phyloP scores from a whole-genome alignment of 176 grass and related monocot species.

The Cymbopogon citratus region DNA sequence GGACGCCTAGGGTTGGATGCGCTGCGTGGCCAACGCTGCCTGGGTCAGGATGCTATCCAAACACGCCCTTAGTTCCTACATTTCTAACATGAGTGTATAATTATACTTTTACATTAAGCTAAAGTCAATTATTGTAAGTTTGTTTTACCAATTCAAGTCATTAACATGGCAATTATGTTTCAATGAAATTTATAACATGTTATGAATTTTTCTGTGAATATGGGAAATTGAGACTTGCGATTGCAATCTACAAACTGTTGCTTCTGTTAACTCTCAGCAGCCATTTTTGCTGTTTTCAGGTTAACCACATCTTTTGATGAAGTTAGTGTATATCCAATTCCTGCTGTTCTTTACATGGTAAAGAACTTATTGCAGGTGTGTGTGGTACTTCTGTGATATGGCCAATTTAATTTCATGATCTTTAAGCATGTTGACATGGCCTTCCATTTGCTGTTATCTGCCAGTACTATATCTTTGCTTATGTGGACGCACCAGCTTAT shows the following conservation, averaged over 20 bases:
- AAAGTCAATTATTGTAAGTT: neutral
- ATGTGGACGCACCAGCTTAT: slow-evolving; percentile 92
- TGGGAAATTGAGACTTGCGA: neutral
- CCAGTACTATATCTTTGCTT: slow-evolving; percentile 97
- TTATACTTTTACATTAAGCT: neutral
- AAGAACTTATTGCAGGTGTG: slow-evolving; percentile 91
- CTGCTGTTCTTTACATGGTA: slow-evolving; percentile 72
- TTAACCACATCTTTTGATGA: slow-evolving; percentile 79
- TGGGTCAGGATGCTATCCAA: too few relatives aligned
- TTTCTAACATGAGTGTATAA: slow-evolving; percentile 4
- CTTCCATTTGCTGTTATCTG: neutral
- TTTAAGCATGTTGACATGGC: neutral
- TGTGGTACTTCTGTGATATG: neutral
- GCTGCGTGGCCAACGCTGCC: too few relatives aligned
- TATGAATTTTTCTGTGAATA: neutral
- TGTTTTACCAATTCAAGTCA: neutral
- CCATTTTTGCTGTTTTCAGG: slow-evolving; percentile 40
- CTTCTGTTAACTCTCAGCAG: neutral
- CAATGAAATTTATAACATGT: neutral
- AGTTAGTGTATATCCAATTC: slow-evolving; percentile 85
- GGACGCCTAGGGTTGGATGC: too few relatives aligned
- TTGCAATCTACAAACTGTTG: neutral
- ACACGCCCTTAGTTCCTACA: neutral
- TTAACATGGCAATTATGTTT: neutral
- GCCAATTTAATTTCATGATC: slow-evolving; percentile 6